phyloP scores from a whole-genome alignment of 371 early-diverging fungal species.

The Lichtheimia hyalospora region DNA sequence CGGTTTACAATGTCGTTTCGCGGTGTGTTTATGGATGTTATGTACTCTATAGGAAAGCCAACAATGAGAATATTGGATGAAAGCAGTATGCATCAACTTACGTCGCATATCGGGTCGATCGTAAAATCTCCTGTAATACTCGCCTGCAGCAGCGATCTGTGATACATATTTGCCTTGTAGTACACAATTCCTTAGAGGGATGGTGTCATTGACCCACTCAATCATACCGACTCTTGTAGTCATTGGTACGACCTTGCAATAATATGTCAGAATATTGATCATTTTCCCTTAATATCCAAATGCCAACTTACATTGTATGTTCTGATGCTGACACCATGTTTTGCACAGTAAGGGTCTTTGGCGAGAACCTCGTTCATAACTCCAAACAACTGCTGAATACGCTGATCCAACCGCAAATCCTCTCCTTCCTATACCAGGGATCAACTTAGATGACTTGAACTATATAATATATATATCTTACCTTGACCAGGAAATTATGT shows the following conservation, averaged over 20 bases:
- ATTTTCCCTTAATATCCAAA: neutral
- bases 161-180: slow-evolving; percentile 19
- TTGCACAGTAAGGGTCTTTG: slow-evolving; percentile 52
- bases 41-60: slow-evolving; percentile 39
- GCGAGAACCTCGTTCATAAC: slow-evolving; percentile 73
- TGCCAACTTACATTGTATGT: slow-evolving; percentile 56
- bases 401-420: slow-evolving; percentile 78
- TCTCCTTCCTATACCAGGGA: slow-evolving; percentile 65
- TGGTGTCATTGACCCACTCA: slow-evolving; percentile 60
- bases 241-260: slow-evolving; percentile 65
- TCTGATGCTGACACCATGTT: slow-evolving; percentile 42
- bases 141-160: neutral
- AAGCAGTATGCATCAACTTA: neutral
- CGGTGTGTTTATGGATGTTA: slow-evolving; percentile 47
- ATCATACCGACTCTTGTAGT: slow-evolving; percentile 62
- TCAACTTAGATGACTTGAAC: neutral
- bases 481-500: slow-evolving; percentile 74
- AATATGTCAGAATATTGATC: neutral
- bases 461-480: slow-evolving; percentile 9
- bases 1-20: slow-evolving; percentile 44
- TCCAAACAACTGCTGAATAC: slow-evolving; percentile 74
- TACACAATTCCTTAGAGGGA: slow-evolving; percentile 29
- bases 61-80: neutral
- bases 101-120: neutral
- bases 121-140: neutral